Evolutionary conservation across 371 early-diverging fungal genomes (phyloP), one percentile per base, ranked within the genome.

Genomic region (Catenaria anguillulae): DNA sequence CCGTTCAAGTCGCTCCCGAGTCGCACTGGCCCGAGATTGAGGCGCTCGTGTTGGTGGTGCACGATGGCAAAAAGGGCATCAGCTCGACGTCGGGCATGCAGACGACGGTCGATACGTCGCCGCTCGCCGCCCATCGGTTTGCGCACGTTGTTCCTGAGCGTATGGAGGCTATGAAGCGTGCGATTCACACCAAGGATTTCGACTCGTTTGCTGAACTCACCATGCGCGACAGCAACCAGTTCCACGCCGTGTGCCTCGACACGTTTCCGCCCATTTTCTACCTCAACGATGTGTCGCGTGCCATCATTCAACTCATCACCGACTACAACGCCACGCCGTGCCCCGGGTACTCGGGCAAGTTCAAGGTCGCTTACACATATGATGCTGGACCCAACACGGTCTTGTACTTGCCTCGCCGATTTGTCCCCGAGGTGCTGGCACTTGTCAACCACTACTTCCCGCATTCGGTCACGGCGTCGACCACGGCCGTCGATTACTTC

Each of bases 321-420:
- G 87, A 79, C 43, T 93, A 89, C 82, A 98, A 98, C 72, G 66
- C 62, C 58, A 60, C 52, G 60, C 62, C 34, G 61, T 55, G 33
- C 36, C 24, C 26, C 59, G 56, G 12, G 1, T 56, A 46, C 63
- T 26, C 46, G 64, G 43, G 78, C 36, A 74, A 78, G 66, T 70
- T 69, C 62, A 79, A 79, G 71, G 87, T 86, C 31, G 90, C 88
- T 12, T 87, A 87, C 73, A 92, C 89, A n/a, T 90, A 77, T 68
- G 99, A 99, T 71, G 99, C 99, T 29, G 99, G 99, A 55, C 96
- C 99, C 61, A 99, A 99, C 71, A 93, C 97, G 2, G 97, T 98
- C 34, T 85, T 98, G 64, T 97, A 94, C 68, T 82, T 90, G 24
- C 83, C 82, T 60, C 75, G 80, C 68, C 74, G 82, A 55, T 79